Percentiles rank a stretch among this genome's conserved stretches.
Evolutionary conservation across 73 alveolate species (phyloP).

Genomic region (Symbiodinium pilosum): DNA sequence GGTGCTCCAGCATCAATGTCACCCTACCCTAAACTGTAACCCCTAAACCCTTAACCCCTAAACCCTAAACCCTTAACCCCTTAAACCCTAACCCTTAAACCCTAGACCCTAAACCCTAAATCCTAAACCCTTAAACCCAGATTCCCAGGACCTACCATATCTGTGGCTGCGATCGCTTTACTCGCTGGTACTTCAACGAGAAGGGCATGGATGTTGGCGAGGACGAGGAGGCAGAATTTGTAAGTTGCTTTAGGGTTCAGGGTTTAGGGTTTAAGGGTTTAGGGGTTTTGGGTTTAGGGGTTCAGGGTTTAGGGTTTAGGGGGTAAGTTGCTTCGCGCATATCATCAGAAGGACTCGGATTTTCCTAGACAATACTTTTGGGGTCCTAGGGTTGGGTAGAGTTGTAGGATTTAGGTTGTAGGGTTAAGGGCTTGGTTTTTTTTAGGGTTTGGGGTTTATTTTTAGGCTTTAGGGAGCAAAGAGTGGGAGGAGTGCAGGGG

Average conservation of each 20-base stretch:
- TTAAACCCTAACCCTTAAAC: neutral
- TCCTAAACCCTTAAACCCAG: neutral
- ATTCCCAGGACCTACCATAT: slow-evolving; percentile 43
- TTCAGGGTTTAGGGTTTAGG: neutral
- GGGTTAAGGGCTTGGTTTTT: neutral
- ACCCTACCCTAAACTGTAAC: neutral
- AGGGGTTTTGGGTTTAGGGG: neutral
- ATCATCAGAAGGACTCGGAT: neutral
- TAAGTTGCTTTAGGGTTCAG: too few species aligned
- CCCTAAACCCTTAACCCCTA: neutral
- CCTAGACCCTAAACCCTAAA: neutral
- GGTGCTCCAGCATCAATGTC: neutral
- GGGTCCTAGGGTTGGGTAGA: neutral
- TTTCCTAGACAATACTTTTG: neutral
- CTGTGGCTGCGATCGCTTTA: slow-evolving; percentile 79
- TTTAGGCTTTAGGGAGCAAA: too few species aligned
- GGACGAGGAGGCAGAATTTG: slow-evolving; percentile 79
- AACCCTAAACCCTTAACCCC: neutral
- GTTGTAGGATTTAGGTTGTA: neutral
- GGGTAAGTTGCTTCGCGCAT: neutral
- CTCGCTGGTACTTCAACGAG: slow-evolving; percentile 58
- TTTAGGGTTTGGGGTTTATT: too few species aligned
- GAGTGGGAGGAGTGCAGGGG: too few species aligned
- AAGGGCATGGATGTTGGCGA: slow-evolving; percentile 49
- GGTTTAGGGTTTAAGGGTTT: neutral